Conservation (phyloP, 768 basidiomycete genomes). For the Termitomyces heimii region DNA sequence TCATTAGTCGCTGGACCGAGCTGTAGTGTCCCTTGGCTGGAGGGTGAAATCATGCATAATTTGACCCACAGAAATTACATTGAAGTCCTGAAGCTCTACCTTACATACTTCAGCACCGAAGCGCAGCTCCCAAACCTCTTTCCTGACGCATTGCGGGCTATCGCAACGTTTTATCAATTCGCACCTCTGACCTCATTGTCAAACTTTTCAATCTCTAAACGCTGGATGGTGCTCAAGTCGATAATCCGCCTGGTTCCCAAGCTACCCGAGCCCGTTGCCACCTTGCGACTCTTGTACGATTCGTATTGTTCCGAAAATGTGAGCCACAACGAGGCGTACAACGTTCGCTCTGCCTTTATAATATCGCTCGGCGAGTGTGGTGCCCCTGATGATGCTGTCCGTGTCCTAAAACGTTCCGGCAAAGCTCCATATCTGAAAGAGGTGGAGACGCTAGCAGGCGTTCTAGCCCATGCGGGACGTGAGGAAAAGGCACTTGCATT, state of each 20-base stretch:
- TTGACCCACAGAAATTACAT: slow-evolving; percentile 3
- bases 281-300: slow-evolving; percentile 8
- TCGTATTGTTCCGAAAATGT: not conserved
- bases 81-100: slow-evolving; percentile 7
- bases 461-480: slow-evolving; percentile 11
- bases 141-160: not conserved
- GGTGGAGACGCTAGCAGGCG: slow-evolving; percentile 8
- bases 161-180: not conserved
- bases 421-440: slow-evolving; percentile 4
- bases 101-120: not conserved
- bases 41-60: slow-evolving; percentile 6
- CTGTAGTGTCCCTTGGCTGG: slow-evolving; percentile 5
- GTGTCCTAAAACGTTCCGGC: slow-evolving; percentile 8
- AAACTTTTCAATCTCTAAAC: not conserved
- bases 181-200: not conserved
- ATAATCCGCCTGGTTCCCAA: slow-evolving; percentile 8
- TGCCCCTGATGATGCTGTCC: slow-evolving; percentile 5
- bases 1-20: not conserved
- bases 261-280: slow-evolving; percentile 5
- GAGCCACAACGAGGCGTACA: not conserved
- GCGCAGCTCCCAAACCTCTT: slow-evolving; percentile 4
- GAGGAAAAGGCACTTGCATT: slow-evolving; percentile 10
- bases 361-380: slow-evolving; percentile 11
- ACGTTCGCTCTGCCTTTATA: slow-evolving; percentile 11
- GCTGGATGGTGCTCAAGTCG: slow-evolving; percentile 11